Percentiles rank a stretch among this genome's conserved stretches.
Evolutionary conservation across 805 yeast species (phyloP).

Genomic region (Sugiyamaella boreocaroliniensis): DNA sequence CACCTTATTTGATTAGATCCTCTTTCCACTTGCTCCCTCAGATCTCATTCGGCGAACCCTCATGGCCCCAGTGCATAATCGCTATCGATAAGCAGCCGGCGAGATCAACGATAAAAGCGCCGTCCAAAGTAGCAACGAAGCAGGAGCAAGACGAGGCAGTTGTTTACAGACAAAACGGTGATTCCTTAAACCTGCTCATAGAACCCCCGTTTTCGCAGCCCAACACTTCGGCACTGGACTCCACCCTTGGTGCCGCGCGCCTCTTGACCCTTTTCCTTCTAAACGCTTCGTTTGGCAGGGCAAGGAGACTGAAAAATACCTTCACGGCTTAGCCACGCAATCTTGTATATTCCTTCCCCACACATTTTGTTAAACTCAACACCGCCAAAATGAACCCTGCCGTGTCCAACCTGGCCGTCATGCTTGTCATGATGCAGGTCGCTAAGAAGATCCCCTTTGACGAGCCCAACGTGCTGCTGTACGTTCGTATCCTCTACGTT

Average conservation of each 20-base stretch:
- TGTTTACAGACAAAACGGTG: too few species aligned
- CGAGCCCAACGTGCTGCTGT: conserved; percentile 63
- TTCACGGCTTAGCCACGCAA: background rate
- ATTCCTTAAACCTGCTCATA: too few species aligned
- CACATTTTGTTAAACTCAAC: background rate
- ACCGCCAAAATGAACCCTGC: conserved; percentile 69
- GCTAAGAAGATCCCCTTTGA: conserved; percentile 85
- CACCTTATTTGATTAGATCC: too few species aligned
- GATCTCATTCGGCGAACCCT: too few species aligned
- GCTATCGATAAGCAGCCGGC: background rate
- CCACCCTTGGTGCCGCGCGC: too few species aligned
- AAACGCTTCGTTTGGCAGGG: background rate
- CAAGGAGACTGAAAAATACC: background rate
- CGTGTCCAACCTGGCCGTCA: conserved; percentile 73
- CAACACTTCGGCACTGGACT: background rate
- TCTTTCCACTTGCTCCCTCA: too few species aligned
- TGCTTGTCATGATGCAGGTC: conserved; percentile 95
- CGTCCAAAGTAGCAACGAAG: background rate
- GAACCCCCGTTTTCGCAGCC: too few species aligned
- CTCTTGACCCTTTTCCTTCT: background rate
- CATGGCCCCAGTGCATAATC: background rate
- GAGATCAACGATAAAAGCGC: background rate
- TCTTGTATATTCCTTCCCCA: background rate
- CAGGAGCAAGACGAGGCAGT: too few species aligned
- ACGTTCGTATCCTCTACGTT: conserved; percentile 67